Conservation (phyloP, 192 early-diverging fungal genomes). For the Backusella tarrabulga region DNA sequence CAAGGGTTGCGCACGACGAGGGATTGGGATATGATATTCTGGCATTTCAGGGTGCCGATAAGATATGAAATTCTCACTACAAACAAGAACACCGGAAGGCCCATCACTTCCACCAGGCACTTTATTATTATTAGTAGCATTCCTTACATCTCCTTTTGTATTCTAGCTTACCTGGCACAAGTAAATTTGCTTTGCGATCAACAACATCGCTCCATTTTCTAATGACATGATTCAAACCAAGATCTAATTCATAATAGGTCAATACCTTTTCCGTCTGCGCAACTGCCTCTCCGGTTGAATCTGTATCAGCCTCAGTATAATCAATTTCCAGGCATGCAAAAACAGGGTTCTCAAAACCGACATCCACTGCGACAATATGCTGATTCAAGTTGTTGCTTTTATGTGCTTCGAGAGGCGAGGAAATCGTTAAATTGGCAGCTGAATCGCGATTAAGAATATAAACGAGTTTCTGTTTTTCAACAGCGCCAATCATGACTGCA, state of each 20-base stretch:
- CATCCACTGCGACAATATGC: conserved; percentile 87
- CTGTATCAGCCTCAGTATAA: conserved; percentile 80
- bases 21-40: conserved; percentile 74
- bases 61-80: conserved; percentile 85
- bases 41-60: conserved; percentile 76
- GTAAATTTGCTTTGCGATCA: conserved; percentile 68
- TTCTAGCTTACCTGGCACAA: conserved; percentile 64
- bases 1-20: conserved; percentile 68
- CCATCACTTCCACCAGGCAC: conserved; percentile 90
- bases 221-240: conserved; percentile 98
- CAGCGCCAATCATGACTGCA: conserved; percentile 91
- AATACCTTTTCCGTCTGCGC: conserved; percentile 76
- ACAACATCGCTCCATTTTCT: conserved; percentile 92
- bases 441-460: conserved; percentile 96
- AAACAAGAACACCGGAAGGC: conserved; percentile 96
- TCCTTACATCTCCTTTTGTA: too few species aligned
- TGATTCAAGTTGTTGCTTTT: conserved; percentile 76
- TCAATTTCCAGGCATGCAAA: conserved; percentile 93
- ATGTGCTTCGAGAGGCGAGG: conserved; percentile 95
- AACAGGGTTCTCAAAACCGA: conserved; percentile 97
- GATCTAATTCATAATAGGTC: conserved; percentile 95
- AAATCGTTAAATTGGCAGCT: conserved; percentile 77
- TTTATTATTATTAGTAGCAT: neutral
- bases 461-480: conserved; percentile 94
- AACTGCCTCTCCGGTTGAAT: conserved; percentile 69